Base-by-base conservation (phyloP, 1,284 basidiomycete species). In the Sporisorium exsertum region DNA sequence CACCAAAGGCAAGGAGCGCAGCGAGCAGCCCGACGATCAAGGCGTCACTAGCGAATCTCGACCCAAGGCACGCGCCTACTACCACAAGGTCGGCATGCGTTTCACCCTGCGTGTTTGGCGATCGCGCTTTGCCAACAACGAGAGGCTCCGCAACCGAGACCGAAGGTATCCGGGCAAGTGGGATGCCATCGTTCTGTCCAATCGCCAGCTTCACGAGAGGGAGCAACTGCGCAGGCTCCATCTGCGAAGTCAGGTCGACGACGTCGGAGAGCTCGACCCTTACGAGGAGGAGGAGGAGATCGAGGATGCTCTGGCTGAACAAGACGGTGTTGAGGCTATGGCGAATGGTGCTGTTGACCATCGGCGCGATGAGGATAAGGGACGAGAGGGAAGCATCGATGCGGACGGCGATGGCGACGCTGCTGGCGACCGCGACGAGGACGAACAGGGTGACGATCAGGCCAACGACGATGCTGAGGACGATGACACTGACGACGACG, bases 31-130 rank as follows among this genome's bases (percentile, higher is more conserved):
- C 47, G 47, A 26, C 2, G 62, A 58, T 32, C 53, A 59, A 43
- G 76, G 66, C 29, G n/a, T 64, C 60, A 63, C 63, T 33, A 45
- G 40, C 52, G 27, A 59, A 16, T 37, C 52, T n/a, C 64, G 56
- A n/a, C 62, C 71, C 51, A 72, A 72, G 46, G 61, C 73, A 4
- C 57, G 71, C 16, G 81, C 81, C 20, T 83, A 81, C 71, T 83
- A 81, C 68, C 81, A 83, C 72, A 81, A 72, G 45, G 64, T 83
- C 15, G 74, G 64, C 45, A 81, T 83, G 79, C 78, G 80, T 13
- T 83, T 79, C 69, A 78, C 75, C 18, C 72, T 83, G 12, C 74
- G 78, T 35, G 73, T 83, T n/a, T 79, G 79, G 61, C 73, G 81
- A 6, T 74, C 69, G 45, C 68, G 72, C 40, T 78, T 64, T 33